Evolutionary conservation across 768 basidiomycete genomes (phyloP).

Genomic region (Pleurotus pulmonarius): DNA sequence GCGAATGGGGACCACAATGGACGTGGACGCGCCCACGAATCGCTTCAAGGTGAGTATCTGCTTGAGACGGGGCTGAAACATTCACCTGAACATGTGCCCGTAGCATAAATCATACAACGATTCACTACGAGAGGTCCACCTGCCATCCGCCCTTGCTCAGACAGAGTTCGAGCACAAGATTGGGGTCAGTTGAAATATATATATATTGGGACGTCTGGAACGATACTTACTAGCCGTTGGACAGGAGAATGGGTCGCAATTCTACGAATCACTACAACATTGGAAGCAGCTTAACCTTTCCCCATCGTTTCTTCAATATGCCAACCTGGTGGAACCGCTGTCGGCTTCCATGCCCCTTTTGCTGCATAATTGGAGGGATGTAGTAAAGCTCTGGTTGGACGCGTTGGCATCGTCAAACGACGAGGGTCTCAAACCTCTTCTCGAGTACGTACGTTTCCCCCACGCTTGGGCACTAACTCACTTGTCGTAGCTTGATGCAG

Average conservation of each 20-base stretch:
- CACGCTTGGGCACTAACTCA: neutral
- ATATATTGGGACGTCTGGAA: slow-evolving; percentile 1
- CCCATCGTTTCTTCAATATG: slow-evolving; percentile 69
- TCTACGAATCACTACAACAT: slow-evolving; percentile 67
- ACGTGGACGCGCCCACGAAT: slow-evolving; percentile 2
- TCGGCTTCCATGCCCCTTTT: slow-evolving; percentile 78
- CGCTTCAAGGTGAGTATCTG: neutral
- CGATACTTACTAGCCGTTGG: neutral
- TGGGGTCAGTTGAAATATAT: slow-evolving; percentile 31
- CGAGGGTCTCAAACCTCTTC: slow-evolving; percentile 67
- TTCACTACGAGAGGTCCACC: slow-evolving; percentile 65
- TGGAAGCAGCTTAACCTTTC: slow-evolving; percentile 82
- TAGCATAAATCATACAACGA: slow-evolving; percentile 76
- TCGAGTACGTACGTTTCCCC: slow-evolving; percentile 57
- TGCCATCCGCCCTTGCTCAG: slow-evolving; percentile 60
- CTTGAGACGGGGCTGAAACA: neutral
- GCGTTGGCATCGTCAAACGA: slow-evolving; percentile 60
- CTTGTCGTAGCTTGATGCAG: slow-evolving; percentile 58
- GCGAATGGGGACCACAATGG: neutral
- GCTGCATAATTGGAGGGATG: slow-evolving; percentile 73
- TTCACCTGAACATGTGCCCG: neutral
- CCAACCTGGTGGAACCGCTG: slow-evolving; percentile 52
- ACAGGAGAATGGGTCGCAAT: slow-evolving; percentile 77
- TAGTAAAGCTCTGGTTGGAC: slow-evolving; percentile 61
- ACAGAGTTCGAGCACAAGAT: slow-evolving; percentile 59